Evolutionary conservation across 257 asterid genomes (phyloP).

Genomic region (Rauvolfia tetraphylla): DNA sequence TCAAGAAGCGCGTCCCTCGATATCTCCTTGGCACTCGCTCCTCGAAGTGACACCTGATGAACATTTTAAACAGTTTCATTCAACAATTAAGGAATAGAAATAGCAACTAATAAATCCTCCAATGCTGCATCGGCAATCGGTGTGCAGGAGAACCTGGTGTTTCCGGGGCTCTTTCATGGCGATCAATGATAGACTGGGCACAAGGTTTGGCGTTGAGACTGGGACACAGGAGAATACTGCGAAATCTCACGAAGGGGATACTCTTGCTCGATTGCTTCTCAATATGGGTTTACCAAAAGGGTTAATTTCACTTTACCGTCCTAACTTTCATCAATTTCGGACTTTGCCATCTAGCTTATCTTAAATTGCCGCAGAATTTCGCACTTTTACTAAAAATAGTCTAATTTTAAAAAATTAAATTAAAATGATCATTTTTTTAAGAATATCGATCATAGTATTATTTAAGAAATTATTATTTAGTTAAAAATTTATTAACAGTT

Average conservation of each 20-base stretch:
- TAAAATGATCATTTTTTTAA: no score
- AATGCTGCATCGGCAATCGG: neutral
- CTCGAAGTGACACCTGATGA: constrained; percentile 84
- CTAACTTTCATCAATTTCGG: neutral
- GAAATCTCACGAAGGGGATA: neutral
- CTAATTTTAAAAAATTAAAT: no score
- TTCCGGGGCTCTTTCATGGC: constrained; percentile 36
- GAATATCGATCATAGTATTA: no score
- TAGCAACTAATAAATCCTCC: neutral
- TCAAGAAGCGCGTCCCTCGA: constrained; percentile 77
- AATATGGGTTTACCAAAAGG: no score
- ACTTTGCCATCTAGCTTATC: neutral
- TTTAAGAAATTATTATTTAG: no score
- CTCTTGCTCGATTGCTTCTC: no score
- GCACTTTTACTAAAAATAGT: no score
- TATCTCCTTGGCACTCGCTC: constrained; percentile 85
- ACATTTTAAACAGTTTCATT: constrained; percentile 9
- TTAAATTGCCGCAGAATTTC: no score
- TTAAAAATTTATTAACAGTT: no score
- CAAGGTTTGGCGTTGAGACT: neutral
- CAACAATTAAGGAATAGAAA: neutral
- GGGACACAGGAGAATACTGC: neutral
- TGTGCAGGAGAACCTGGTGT: constrained; percentile 22
- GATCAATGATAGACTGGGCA: neutral
- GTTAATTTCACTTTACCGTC: neutral